Conservation (phyloP, 108 stramenopile species). For the Aureococcus anophagefferens region DNA sequence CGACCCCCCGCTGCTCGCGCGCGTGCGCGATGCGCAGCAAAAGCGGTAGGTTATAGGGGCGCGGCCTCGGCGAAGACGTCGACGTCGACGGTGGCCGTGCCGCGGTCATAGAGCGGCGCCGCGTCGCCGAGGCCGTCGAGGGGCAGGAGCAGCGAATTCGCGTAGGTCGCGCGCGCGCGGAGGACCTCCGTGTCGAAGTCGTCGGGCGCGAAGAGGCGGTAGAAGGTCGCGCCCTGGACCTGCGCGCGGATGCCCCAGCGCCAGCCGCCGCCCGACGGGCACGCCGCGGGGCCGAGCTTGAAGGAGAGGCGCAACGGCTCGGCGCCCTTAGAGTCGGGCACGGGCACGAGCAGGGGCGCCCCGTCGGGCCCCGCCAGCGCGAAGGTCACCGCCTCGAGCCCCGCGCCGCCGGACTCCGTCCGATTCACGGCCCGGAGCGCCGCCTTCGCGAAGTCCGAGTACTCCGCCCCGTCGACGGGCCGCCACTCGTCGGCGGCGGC, state of each 20-base stretch:
- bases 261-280: not conserved
- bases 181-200: not conserved
- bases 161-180: not conserved
- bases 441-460: not conserved
- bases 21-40: too few species aligned
- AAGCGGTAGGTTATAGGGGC: too few species aligned
- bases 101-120: not conserved
- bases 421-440: not conserved
- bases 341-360: not conserved
- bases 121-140: not conserved
- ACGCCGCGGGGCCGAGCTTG: not conserved
- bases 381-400: not conserved
- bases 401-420: not conserved
- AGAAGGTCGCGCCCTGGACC: not conserved
- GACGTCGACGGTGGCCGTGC: too few species aligned
- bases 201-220: not conserved
- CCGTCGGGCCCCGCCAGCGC: not conserved
- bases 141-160: not conserved
- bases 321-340: not conserved
- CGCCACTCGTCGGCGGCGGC: not conserved
- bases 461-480: not conserved
- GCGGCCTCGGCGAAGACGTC: too few species aligned
- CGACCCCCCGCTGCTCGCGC: too few species aligned
- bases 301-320: not conserved
- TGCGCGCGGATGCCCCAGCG: not conserved